These are phyloP conservation scores for Chrysoporthe puriensis DNA, from an alignment of 2,329 filamentous ascomycete species.

Conservation along the genomic window DNA sequence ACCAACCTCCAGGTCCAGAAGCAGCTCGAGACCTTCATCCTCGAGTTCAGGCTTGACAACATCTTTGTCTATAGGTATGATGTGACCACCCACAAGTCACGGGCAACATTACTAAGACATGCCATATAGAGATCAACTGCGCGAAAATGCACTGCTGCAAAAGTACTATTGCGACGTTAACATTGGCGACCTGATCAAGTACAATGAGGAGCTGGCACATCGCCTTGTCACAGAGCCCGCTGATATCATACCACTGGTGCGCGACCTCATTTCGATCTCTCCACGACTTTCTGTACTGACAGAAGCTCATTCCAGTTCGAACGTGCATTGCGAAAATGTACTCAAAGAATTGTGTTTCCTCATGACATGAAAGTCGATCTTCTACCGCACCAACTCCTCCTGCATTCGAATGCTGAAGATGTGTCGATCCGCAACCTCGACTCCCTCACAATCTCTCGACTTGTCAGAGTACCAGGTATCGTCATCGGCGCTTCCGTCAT, in stretches of 20 bases:
- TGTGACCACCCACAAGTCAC: constrained; percentile 8
- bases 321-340: constrained; percentile 84
- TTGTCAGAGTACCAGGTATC: constrained; percentile 96
- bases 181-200: constrained; percentile 92
- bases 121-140: constrained; percentile 80
- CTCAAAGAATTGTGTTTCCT: constrained; percentile 90
- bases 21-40: constrained; percentile 85
- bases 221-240: constrained; percentile 85
- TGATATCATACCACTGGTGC: constrained; percentile 87
- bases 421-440: constrained; percentile 94
- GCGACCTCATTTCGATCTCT: constrained; percentile 34
- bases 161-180: constrained; percentile 97
- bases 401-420: constrained; percentile 89
- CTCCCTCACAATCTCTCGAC: constrained; percentile 86
- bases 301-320: constrained; percentile 70
- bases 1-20: constrained; percentile 73
- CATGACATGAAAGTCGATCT: constrained; percentile 68
- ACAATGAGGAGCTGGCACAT: constrained; percentile 93
- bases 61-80: constrained; percentile 87
- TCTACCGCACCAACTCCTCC: constrained; percentile 90
- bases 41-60: constrained; percentile 93
- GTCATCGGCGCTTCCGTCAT: constrained; percentile 97
- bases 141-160: constrained; percentile 91
- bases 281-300: neutral
- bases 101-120: constrained; percentile 21